Conservation (phyloP, 2,329 filamentous ascomycete genomes). For the Colletotrichum sp. region DNA sequence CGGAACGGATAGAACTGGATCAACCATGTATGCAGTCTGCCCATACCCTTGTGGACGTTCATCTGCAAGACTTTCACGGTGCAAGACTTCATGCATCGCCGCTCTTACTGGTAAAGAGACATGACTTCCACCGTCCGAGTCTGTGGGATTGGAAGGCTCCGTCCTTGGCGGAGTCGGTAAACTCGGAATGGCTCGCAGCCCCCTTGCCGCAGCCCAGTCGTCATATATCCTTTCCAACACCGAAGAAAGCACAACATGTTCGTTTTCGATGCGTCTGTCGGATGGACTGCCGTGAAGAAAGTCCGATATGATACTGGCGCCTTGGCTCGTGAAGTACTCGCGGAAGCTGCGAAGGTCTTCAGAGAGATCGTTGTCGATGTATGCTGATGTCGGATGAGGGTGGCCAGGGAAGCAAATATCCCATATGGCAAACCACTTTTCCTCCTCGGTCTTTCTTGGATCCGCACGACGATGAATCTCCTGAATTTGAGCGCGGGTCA, state of each 20-base stretch:
- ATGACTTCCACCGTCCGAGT: background rate
- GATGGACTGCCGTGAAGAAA: background rate
- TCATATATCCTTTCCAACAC: constrained; percentile 6
- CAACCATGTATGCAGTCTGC: background rate
- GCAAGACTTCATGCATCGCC: background rate
- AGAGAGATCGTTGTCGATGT: constrained; percentile 22
- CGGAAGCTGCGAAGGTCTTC: constrained; percentile 6
- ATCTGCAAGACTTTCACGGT: background rate
- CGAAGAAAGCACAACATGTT: background rate
- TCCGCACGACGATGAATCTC: constrained; percentile 21
- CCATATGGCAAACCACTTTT: constrained; percentile 34
- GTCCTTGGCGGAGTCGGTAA: background rate
- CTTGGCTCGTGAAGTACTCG: background rate
- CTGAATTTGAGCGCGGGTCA: constrained; percentile 20
- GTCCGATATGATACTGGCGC: background rate
- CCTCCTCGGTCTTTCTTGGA: constrained; percentile 23
- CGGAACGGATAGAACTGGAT: background rate
- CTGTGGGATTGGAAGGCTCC: background rate
- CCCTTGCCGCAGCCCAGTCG: background rate
- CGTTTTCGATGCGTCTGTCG: background rate
- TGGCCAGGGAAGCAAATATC: constrained; percentile 27
- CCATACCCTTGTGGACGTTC: background rate
- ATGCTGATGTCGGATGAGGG: constrained; percentile 25
- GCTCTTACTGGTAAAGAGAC: background rate
- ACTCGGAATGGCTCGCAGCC: background rate